A percentile compares a stretch with the other conserved stretches of the same genome.
Conservation (phyloP, 2,329 filamentous ascomycete genomes). For the Emmonsiellopsis sp. region DNA sequence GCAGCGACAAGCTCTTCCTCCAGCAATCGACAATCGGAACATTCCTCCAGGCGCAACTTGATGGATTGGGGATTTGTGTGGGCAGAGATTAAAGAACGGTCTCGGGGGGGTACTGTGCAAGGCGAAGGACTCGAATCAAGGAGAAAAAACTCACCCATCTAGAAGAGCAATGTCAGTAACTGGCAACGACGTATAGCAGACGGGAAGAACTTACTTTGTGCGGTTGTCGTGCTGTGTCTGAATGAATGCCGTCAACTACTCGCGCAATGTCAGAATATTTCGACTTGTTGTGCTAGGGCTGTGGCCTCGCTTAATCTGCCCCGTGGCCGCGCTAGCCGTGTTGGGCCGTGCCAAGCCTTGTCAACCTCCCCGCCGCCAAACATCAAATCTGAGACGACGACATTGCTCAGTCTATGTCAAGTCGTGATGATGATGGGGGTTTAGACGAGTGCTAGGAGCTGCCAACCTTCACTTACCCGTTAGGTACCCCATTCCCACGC, state of each 20-base stretch:
- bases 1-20: not conserved
- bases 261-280: constrained; percentile 33
- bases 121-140: constrained; percentile 17
- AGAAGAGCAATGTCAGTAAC: constrained; percentile 19
- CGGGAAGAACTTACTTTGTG: constrained; percentile 40
- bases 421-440: not conserved
- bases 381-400: not conserved
- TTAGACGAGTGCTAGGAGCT: not conserved
- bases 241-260: constrained; percentile 26
- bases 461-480: not conserved
- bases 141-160: constrained; percentile 54
- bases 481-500: not conserved
- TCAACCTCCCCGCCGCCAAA: not conserved
- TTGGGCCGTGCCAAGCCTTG: constrained; percentile 6
- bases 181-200: constrained; percentile 17
- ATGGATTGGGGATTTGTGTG: not conserved
- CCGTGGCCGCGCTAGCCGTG: constrained; percentile 20
- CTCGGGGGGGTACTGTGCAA: constrained; percentile 22
- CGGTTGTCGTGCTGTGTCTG: constrained; percentile 40
- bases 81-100: not conserved
- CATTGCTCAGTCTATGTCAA: not conserved
- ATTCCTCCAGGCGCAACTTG: not conserved
- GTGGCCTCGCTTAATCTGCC: constrained; percentile 37
- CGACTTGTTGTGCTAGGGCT: constrained; percentile 36
- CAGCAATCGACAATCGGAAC: not conserved